phyloP scores from a whole-genome alignment of 352 stramenopile genomes.

The Phytopythium vexans region DNA sequence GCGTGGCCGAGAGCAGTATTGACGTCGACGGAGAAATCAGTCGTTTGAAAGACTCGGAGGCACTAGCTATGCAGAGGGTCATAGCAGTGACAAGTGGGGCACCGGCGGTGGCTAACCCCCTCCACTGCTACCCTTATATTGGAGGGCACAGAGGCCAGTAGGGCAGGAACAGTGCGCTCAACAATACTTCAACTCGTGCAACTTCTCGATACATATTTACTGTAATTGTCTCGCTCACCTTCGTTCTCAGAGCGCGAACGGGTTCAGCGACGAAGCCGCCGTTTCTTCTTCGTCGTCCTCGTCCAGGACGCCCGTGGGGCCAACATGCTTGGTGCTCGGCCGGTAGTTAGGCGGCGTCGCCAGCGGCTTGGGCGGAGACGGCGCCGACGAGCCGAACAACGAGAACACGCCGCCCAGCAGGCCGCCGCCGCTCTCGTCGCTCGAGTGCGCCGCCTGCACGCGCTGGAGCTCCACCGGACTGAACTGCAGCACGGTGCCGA shows the following conservation, averaged over 20 bases:
- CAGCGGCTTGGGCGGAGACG: slow-evolving; percentile 45
- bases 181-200: too few relatives aligned
- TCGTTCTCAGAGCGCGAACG: slow-evolving; percentile 41
- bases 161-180: too few relatives aligned
- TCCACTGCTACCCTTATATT: too few relatives aligned
- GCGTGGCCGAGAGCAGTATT: too few relatives aligned
- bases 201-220: background rate
- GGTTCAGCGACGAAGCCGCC: slow-evolving; percentile 46
- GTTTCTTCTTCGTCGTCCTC: slow-evolving; percentile 54
- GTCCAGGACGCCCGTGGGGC: slow-evolving; percentile 19
- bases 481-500: slow-evolving; percentile 71
- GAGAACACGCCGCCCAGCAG: slow-evolving; percentile 75
- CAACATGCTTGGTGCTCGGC: slow-evolving; percentile 18
- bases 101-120: too few relatives aligned
- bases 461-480: slow-evolving; percentile 65
- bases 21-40: too few relatives aligned
- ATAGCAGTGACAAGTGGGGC: too few relatives aligned
- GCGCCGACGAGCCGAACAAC: slow-evolving; percentile 43
- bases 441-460: slow-evolving; percentile 39
- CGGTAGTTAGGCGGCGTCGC: slow-evolving; percentile 44
- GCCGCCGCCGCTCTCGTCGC: slow-evolving; percentile 33
- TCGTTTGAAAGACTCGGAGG: too few relatives aligned
- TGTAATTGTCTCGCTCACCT: too few relatives aligned
- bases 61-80: too few relatives aligned
- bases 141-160: too few relatives aligned